Base-by-base conservation (phyloP, 495 filamentous ascomycete genomes). In the Aspergillus haitiensis region DNA sequence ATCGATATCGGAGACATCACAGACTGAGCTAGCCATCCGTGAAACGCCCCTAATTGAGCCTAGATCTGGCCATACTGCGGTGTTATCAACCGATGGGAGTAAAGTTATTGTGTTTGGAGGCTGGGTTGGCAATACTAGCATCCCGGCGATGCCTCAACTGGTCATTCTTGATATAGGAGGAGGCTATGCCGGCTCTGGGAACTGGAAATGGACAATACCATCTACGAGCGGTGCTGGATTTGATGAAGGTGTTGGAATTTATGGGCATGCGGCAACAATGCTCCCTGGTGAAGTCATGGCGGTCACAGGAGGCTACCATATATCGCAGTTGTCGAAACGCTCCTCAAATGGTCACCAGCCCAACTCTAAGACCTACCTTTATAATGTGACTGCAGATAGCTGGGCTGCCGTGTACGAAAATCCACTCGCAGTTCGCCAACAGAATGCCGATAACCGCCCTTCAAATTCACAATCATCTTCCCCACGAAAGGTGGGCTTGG, bases 211-310 rank as follows among this genome's bases (percentile, higher is more conserved):
- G 92, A 80, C 67, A 9, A 72, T 89, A 6, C 90, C 90, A 0
- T 64, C 73, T 2, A 65, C 69, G 6, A 56, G 58, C 34, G 76
- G 74, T 12, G 33, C 61, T n/a, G 76, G 72, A 1, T 72, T 82
- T 2, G 59, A 70, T 2, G 72, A 78, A 52, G 82, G 81, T 7
- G 64, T 77, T 4, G 92, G 91, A 0, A 75, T 95, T 4, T 95
- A 89, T 67, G 93, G 93, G 5, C 93, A 98, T 70, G 93, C 88
- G 3, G 90, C 91, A 5, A 82, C 78, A 6, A 83, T 97, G 79
- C 81, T 98, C 13, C 87, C 90, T 16, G 93, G 92, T 2, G 89
- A 87, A 61, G 82, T 96, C 0, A 91, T 98, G 89, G 90, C 97
- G 88, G 75, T 96, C 32, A 81, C 86, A 46, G 93, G 93, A 13